Base-by-base conservation (phyloP, 208 protist genomes). In the Acanthamoeba quina region DNA sequence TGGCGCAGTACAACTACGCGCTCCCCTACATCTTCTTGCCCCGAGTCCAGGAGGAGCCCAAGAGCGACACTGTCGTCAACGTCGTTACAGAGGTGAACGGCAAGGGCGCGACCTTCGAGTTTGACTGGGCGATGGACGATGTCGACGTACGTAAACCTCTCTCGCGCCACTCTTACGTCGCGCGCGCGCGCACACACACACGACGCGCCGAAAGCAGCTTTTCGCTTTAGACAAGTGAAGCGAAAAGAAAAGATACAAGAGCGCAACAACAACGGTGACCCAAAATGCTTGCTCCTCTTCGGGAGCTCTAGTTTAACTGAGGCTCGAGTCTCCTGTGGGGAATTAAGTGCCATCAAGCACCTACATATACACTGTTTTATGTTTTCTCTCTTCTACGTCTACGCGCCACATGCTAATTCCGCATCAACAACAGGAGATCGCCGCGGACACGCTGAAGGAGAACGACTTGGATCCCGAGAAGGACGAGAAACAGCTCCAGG, bases 1-100 rank as follows among this genome's bases (percentile, higher is more conserved):
- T 91, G 11, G 68, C 34, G 17, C 26, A 37, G 17, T 95, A 93
- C 60, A 85, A 95, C 54, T 95, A 72, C 24, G 82, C 82, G n/a
- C 68, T 95, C 9, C 94, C 94, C 24, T 95, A 95, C 80, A 94
- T 91, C 76, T 94, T 95, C 60, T 66, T 93, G 29, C 94, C 94
- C 26, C 70, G 89, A 21, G 89, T 66, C 29, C 89, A 93, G 47
- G 44, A 49, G 66, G 89, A 93, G 52, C 76, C 76, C 76, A 26
- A 1, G 31, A 82, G 19, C 68, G 56, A 78, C 49, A 93, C 66
- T n/a, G 47, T 66, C 26, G 89, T 93, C 66, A 93, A 76, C 89
- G 68, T 93, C 89, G 89, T 82, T 44, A 93, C 60, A 62, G 89
- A 93, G 89, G 68, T 93, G 37, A 93, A 66, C 47, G 85, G 66